phyloP scores from a whole-genome alignment of 208 protist species.

The Leishmania amazonensis region DNA sequence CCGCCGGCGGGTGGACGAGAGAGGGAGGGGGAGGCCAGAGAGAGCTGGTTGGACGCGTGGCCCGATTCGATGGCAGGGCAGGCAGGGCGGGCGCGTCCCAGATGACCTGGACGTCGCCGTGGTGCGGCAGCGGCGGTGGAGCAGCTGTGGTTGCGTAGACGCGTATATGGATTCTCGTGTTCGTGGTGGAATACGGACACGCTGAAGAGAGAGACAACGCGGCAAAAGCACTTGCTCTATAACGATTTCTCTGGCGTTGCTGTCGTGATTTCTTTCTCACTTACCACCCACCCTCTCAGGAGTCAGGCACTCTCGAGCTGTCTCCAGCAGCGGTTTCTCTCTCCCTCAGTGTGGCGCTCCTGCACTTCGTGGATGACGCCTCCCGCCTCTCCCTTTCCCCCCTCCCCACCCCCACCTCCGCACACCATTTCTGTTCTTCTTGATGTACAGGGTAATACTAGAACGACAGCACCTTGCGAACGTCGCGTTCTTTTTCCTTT shows the following conservation, averaged over 20 bases:
- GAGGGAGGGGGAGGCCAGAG: not conserved
- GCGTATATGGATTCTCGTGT: not conserved
- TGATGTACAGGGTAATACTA: not conserved
- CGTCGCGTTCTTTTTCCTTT: not conserved
- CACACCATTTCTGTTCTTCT: not conserved
- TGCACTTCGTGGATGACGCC: not conserved
- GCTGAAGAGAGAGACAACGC: no score
- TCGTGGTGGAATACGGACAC: no score
- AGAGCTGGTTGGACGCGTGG: not conserved
- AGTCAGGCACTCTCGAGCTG: not conserved
- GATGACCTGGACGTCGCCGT: not conserved
- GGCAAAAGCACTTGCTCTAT: not conserved
- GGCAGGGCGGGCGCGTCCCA: no score
- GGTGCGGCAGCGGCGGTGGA: not conserved
- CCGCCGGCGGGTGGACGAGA: not conserved
- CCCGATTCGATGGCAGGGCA: not conserved
- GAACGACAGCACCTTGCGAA: not conserved
- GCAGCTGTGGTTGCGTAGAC: no score
- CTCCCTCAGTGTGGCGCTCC: not conserved
- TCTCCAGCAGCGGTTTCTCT: not conserved
- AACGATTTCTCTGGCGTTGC: not conserved
- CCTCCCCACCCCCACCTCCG: not conserved
- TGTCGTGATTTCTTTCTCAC: not conserved
- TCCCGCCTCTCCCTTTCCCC: not conserved
- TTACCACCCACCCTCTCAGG: no score